Conservation (phyloP, 139 green algal species). For the Chara braunii region DNA sequence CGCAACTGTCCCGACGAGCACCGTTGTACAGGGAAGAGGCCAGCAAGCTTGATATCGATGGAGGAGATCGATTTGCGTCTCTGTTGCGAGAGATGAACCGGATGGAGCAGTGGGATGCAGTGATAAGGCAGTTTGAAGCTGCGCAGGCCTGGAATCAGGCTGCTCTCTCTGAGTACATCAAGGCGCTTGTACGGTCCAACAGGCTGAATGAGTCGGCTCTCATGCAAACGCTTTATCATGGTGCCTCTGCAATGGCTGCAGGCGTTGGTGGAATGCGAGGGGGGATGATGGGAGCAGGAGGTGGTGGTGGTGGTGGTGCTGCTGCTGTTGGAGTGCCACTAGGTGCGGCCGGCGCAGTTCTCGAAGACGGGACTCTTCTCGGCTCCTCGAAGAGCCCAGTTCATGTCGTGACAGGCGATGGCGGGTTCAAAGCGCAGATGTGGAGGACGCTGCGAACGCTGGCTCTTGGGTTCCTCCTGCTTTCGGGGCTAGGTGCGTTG, state of each 20-base stretch:
- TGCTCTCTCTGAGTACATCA: conserved; percentile 81
- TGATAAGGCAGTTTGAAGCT: conserved; percentile 19
- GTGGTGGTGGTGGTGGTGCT: neutral
- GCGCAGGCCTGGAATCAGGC: conserved; percentile 42
- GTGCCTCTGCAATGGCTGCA: conserved; percentile 1
- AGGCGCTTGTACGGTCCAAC: conserved; percentile 69
- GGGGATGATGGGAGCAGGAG: neutral
- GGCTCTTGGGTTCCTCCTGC: conserved; percentile 75
- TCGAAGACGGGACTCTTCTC: conserved; percentile 22
- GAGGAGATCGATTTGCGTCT: conserved; percentile 17
- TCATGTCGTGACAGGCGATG: conserved; percentile 54
- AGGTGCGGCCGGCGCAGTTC: neutral
- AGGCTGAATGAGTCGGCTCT: conserved; percentile 65
- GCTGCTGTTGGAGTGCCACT: neutral
- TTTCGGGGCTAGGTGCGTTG: conserved; percentile 78
- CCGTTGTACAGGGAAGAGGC: neutral
- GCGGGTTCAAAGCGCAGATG: conserved; percentile 57
- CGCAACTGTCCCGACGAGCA: neutral
- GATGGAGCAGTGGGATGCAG: conserved; percentile 5
- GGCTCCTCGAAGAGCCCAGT: conserved; percentile 32
- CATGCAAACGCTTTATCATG: conserved; percentile 52
- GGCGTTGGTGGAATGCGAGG: neutral
- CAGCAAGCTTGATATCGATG: neutral
- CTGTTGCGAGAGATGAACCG: conserved; percentile 24
- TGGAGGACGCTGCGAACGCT: conserved; percentile 81